Evolutionary conservation across 805 yeast genomes (phyloP), one percentile per base, ranked within the genome.

Genomic region (Yamadazyma sp.): DNA sequence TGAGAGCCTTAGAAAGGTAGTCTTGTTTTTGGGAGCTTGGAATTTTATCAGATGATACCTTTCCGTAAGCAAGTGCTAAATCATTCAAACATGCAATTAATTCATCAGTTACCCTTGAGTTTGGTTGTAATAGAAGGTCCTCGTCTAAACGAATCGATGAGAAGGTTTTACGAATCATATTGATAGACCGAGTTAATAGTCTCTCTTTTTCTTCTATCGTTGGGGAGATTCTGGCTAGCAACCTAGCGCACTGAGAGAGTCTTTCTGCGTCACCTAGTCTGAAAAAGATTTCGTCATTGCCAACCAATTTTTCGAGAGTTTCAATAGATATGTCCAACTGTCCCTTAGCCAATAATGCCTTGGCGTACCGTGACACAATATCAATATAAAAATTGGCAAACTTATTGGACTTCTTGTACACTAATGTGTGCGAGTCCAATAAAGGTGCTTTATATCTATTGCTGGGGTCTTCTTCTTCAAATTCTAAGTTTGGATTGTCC

Each of bases 341-440:
- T 20, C 71, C 71, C 39, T 67, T 66, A 16, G 73, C 70, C 23
- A 68, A 52, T 23, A 68, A 49, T 12, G 73, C 63, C 37, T 56
- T 57, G 25, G 70, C 59, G 48, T 68, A 68, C 20, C 74, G 49
- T 31, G 66, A 50, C 21, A 67, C 62, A 23, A 68, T 64, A 45
- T 68, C 73, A 29, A 67, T 57, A 44, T 68, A 68, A 51, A 68
- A 68, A 49, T 68, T 67, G 21, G 71, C 54, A 43, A 67, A 64
- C 9, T 43, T 51, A 13, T 47, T 45, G 8, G 67, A 61, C 30
- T 60, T 59, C 21, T 52, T 47, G 37, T 52, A 40, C 7, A 65
- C 40, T 41, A 68, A 53, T 16, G 47, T 51, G 11, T 59, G 52
- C 1, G 67, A 49, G 30, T 51, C 50, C n/a, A 68, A 34, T 20